These are phyloP conservation scores for Fusarium marasasianum DNA, from an alignment of 2,329 filamentous ascomycete species.

Conservation along the genomic window DNA sequence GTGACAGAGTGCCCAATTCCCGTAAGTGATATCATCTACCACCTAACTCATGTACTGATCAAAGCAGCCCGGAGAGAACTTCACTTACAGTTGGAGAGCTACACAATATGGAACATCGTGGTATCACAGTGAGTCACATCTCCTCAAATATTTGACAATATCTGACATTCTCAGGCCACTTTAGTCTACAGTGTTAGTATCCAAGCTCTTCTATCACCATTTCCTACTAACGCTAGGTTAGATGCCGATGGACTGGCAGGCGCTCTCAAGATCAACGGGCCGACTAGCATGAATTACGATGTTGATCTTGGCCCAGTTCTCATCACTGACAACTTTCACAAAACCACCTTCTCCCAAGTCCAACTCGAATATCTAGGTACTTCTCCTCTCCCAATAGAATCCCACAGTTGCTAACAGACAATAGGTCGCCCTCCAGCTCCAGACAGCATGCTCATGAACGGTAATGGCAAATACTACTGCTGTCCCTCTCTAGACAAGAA, in stretches of 20 bases:
- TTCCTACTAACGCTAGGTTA: background rate
- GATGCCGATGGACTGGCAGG: background rate
- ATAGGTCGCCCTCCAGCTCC: background rate
- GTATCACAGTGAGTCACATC: background rate
- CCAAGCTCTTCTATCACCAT: background rate
- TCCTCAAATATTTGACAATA: fast-evolving
- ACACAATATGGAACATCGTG: background rate
- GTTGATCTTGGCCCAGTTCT: background rate
- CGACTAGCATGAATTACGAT: background rate
- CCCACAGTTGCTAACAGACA: fast-evolving
- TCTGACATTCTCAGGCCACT: background rate
- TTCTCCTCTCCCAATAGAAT: fast-evolving
- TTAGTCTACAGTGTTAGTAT: background rate
- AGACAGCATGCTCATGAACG: slow-evolving; percentile 6
- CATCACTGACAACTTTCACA: background rate
- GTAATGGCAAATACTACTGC: background rate
- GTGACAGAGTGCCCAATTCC: background rate
- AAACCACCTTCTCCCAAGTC: background rate
- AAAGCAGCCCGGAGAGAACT: background rate
- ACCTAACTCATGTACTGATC: fast-evolving
- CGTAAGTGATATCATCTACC: fast-evolving
- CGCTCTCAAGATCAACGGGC: background rate
- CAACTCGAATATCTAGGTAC: background rate
- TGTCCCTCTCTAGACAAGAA: background rate
- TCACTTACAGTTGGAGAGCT: background rate